phyloP scores from a whole-genome alignment of 2,329 filamentous ascomycete species.

The Paracorniculantispora psalliotae region DNA sequence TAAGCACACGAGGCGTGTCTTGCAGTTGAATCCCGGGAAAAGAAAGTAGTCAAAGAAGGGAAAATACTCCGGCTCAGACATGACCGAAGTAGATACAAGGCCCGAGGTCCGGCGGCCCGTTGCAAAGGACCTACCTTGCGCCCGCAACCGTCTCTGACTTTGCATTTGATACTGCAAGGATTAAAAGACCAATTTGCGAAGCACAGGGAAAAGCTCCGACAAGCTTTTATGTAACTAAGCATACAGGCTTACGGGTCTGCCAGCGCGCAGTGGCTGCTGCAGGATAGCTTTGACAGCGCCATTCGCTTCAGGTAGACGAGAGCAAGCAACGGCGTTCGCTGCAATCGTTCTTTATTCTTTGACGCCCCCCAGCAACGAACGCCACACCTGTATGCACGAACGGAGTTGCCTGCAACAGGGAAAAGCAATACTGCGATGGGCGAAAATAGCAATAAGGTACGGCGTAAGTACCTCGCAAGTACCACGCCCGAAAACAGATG shows the following conservation, averaged over 20 bases:
- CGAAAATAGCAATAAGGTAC: not conserved
- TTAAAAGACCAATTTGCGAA: not conserved
- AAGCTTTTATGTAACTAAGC: not conserved
- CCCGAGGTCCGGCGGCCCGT: not conserved
- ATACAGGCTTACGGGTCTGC: not conserved
- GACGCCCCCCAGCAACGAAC: not conserved
- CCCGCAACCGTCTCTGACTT: not conserved
- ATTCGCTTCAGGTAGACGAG: not conserved
- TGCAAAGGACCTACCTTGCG: too few relatives aligned
- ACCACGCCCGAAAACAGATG: not conserved
- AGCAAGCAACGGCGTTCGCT: not conserved
- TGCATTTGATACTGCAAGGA: too few relatives aligned
- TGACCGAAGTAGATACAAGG: not conserved
- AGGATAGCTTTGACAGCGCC: not conserved
- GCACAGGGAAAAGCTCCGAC: too few relatives aligned
- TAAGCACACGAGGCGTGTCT: not conserved
- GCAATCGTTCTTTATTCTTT: not conserved
- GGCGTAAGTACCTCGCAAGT: slow-evolving; percentile 4
- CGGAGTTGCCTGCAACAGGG: not conserved
- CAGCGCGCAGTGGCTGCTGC: not conserved
- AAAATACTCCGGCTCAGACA: not conserved
- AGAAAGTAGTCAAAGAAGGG: not conserved
- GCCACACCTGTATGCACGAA: slow-evolving; percentile 8
- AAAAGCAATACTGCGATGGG: not conserved
- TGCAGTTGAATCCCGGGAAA: not conserved